A percentile compares a stretch with the other conserved stretches of the same genome.
Evolutionary conservation across 805 yeast species (phyloP).

Genomic region (Torulaspora gathmanii): DNA sequence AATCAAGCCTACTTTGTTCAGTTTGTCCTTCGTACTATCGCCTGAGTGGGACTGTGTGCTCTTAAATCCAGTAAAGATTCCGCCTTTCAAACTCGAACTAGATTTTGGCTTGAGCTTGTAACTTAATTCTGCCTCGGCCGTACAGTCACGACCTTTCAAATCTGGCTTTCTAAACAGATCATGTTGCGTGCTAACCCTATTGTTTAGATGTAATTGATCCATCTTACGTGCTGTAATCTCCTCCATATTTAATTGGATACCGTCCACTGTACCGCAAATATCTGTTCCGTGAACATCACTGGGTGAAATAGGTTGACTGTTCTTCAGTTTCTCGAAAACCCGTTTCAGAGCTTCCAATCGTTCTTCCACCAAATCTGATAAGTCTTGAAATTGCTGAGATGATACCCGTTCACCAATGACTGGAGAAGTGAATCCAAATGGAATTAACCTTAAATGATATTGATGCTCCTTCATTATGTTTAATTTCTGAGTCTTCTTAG

Average conservation of each 20-base stretch:
- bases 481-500: conserved; percentile 28
- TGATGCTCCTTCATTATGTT: conserved; percentile 37
- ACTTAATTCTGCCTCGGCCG: conserved; percentile 28
- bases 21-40: conserved; percentile 4
- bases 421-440: conserved; percentile 36
- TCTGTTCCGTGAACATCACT: conserved; percentile 30
- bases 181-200: conserved; percentile 16
- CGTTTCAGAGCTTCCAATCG: conserved; percentile 26
- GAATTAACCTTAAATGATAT: conserved; percentile 39
- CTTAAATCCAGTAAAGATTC: conserved; percentile 27
- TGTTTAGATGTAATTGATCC: conserved; percentile 29
- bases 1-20: conserved; percentile 31
- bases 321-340: conserved; percentile 23
- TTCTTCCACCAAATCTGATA: conserved; percentile 26
- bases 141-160: background rate
- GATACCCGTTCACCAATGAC: conserved; percentile 21
- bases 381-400: conserved; percentile 23
- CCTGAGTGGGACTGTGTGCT: conserved; percentile 4
- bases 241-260: conserved; percentile 19
- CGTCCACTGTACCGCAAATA: conserved; percentile 27
- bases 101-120: conserved; percentile 26
- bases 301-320: conserved; percentile 23
- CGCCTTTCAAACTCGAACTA: conserved; percentile 18
- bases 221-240: conserved; percentile 29
- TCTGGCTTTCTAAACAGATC: conserved; percentile 2